Percentiles rank a stretch among this genome's conserved stretches.
phyloP scores from a whole-genome alignment of 805 yeast species.

The Candida orba region DNA sequence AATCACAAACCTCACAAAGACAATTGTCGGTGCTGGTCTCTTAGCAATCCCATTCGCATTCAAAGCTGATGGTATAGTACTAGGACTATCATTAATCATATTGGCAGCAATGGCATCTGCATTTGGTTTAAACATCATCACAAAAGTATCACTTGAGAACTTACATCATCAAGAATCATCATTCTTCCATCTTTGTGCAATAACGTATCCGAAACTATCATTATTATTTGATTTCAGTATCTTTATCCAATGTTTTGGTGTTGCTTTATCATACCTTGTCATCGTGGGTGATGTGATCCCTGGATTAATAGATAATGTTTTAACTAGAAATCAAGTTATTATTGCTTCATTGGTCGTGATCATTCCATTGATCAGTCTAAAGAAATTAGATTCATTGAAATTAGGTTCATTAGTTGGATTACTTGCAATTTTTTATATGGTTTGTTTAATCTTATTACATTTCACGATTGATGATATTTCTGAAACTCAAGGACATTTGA shows the following conservation, averaged over 20 bases:
- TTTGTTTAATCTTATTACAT: conserved; percentile 46
- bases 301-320: conserved; percentile 38
- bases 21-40: conserved; percentile 76
- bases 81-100: conserved; percentile 49
- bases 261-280: conserved; percentile 62
- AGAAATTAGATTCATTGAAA: conserved; percentile 59
- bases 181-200: conserved; percentile 61
- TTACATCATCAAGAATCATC: conserved; percentile 39
- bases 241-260: conserved; percentile 75
- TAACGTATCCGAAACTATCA: conserved; percentile 65
- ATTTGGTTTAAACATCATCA: conserved; percentile 59
- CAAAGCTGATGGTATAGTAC: conserved; percentile 54
- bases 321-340: conserved; percentile 34
- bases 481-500: conserved; percentile 36
- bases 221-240: conserved; percentile 71
- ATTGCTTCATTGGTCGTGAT: conserved; percentile 43
- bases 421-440: conserved; percentile 56
- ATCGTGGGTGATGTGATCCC: conserved; percentile 76
- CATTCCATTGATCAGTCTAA: conserved; percentile 57
- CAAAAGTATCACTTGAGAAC: conserved; percentile 41
- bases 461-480: conserved; percentile 38
- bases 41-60: conserved; percentile 72
- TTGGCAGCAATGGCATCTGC: conserved; percentile 62
- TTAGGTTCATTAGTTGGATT: conserved; percentile 68
- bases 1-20: conserved; percentile 59